Conservation (phyloP, 352 stramenopile species). For the Globisporangium carolinianum region DNA sequence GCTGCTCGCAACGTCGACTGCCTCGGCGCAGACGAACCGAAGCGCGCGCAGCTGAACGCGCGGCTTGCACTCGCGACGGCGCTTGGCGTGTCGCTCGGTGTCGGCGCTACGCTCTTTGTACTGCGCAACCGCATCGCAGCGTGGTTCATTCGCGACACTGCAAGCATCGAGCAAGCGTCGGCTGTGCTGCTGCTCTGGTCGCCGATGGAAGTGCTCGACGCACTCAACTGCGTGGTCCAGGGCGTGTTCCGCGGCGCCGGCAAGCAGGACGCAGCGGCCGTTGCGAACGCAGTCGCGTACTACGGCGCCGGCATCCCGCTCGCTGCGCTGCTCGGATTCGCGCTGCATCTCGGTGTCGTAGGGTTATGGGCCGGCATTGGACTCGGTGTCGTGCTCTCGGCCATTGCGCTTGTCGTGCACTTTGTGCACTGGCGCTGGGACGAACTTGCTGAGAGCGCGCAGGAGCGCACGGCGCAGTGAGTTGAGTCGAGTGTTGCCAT, state of each 20-base stretch:
- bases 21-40: slow-evolving; percentile 14
- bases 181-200: slow-evolving; percentile 22
- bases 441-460: slow-evolving; percentile 25
- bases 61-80: slow-evolving; percentile 9
- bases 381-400: slow-evolving; percentile 29
- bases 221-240: slow-evolving; percentile 22
- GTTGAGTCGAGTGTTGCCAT: too few relatives aligned
- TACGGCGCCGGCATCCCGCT: slow-evolving; percentile 71
- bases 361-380: slow-evolving; percentile 57
- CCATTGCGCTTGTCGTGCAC: slow-evolving; percentile 3
- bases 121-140: slow-evolving; percentile 4
- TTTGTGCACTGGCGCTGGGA: slow-evolving; percentile 18
- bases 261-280: slow-evolving; percentile 22
- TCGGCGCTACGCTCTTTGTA: slow-evolving; percentile 1
- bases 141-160: slow-evolving; percentile 24
- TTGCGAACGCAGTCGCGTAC: slow-evolving; percentile 51
- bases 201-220: slow-evolving; percentile 31
- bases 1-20: neutral
- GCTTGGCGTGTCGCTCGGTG: neutral
- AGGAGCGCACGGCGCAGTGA: slow-evolving; percentile 27
- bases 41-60: slow-evolving; percentile 10
- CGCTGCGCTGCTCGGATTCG: slow-evolving; percentile 46
- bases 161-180: slow-evolving; percentile 18
- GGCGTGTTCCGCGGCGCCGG: slow-evolving; percentile 31
- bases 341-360: slow-evolving; percentile 33